Evolutionary conservation across 2,329 filamentous ascomycete species (phyloP).

Genomic region (Byssoonygena ceratinophila): DNA sequence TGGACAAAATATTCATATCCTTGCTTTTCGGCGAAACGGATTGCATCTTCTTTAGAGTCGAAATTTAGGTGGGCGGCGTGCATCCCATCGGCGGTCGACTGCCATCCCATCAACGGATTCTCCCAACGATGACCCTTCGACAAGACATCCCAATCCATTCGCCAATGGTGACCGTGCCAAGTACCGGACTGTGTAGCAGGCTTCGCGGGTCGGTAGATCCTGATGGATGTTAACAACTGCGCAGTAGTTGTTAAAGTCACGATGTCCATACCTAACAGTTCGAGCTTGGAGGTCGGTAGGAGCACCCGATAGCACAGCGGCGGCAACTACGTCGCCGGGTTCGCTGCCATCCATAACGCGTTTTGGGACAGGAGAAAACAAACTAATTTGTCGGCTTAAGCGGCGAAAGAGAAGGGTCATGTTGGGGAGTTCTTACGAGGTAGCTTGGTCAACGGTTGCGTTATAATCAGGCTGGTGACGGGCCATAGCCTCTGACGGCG

Average conservation of each 20-base stretch:
- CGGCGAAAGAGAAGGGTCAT: conserved; percentile 2
- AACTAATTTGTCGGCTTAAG: conserved; percentile 50
- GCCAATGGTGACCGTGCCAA: conserved; percentile 77
- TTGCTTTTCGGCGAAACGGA: conserved; percentile 93
- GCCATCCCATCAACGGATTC: conserved; percentile 97
- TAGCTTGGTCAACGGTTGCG: conserved; percentile 72
- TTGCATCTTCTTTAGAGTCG: conserved; percentile 86
- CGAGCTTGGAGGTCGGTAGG: conserved; percentile 88
- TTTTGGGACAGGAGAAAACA: conserved; percentile 84
- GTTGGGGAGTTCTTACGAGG: conserved; percentile 55
- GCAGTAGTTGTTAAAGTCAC: not conserved
- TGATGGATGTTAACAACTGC: conserved; percentile 32
- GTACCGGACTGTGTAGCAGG: conserved; percentile 91
- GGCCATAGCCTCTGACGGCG: conserved; percentile 41
- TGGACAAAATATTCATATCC: conserved; percentile 99
- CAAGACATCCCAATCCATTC: conserved; percentile 97
- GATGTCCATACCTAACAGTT: conserved; percentile 67
- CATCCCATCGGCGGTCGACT: conserved; percentile 89
- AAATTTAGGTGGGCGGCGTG: conserved; percentile 88
- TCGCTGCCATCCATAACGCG: conserved; percentile 86
- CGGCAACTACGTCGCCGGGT: conserved; percentile 60
- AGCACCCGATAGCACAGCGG: conserved; percentile 80
- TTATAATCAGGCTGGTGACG: conserved; percentile 71
- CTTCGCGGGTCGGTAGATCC: conserved; percentile 85
- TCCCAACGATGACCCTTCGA: conserved; percentile 94